Evolutionary conservation across 148 eudicot species (phyloP).

Genomic region (Polygonum maritimum): DNA sequence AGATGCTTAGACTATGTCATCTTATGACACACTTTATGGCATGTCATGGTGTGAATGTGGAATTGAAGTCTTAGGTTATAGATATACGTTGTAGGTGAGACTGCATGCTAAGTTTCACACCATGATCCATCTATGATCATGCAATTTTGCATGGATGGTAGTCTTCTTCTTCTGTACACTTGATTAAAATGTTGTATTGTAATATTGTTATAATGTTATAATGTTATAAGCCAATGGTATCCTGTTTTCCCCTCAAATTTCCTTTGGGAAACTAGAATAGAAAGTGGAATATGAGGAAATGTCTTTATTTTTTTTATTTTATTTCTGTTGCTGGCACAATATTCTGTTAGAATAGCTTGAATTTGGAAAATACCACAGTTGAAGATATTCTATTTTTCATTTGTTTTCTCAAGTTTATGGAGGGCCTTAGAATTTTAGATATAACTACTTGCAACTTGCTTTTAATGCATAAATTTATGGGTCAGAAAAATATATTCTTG

Average conservation of each 20-base stretch:
- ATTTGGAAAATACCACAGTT: background rate
- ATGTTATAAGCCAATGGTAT: background rate
- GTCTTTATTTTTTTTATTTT: background rate
- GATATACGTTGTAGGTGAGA: background rate
- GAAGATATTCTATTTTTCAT: background rate
- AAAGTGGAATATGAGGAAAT: background rate
- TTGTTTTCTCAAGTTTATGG: background rate
- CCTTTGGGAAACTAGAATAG: background rate
- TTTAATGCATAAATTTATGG: background rate
- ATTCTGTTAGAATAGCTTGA: background rate
- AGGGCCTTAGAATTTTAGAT: background rate
- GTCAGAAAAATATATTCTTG: background rate
- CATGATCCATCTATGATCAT: background rate
- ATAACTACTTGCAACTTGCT: background rate
- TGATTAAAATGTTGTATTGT: background rate
- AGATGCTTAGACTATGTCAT: background rate
- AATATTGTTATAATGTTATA: background rate
- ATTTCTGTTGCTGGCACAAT: background rate
- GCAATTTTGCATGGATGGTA: background rate
- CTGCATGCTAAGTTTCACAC: constrained; percentile 1
- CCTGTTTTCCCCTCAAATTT: background rate
- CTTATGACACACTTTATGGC: background rate
- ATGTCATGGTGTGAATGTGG: background rate
- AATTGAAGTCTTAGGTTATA: background rate
- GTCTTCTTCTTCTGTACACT: background rate